phyloP scores from a whole-genome alignment of 2,329 filamentous ascomycete species.

The Penicillium aurantiogriseum region DNA sequence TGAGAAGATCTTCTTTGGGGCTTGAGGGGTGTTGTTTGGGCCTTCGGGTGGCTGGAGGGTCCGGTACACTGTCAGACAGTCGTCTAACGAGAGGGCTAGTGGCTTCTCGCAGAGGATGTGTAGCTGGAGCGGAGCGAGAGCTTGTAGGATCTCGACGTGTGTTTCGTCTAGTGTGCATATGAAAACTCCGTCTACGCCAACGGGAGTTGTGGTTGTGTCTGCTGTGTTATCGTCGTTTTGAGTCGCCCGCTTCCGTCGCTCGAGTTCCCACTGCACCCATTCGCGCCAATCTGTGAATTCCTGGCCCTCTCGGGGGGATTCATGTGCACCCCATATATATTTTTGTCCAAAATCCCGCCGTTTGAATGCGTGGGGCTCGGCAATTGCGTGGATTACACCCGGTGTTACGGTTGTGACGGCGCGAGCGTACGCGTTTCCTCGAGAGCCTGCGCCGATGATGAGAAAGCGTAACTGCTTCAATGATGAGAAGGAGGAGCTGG shows the following conservation, averaged over 20 bases:
- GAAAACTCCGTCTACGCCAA: slow-evolving; percentile 64
- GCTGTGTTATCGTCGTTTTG: slow-evolving; percentile 28
- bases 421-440: slow-evolving; percentile 71
- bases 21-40: slow-evolving; percentile 19
- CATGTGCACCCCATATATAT: slow-evolving; percentile 66
- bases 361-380: slow-evolving; percentile 78
- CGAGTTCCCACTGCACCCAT: slow-evolving; percentile 70
- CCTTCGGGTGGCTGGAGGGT: slow-evolving; percentile 29
- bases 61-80: slow-evolving; percentile 70
- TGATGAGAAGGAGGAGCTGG: background rate
- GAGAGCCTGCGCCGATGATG: slow-evolving; percentile 78
- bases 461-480: slow-evolving; percentile 60
- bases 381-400: slow-evolving; percentile 72
- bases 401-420: slow-evolving; percentile 64
- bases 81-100: slow-evolving; percentile 72
- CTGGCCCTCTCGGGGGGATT: slow-evolving; percentile 57
- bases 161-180: slow-evolving; percentile 82
- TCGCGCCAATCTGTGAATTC: slow-evolving; percentile 72
- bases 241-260: slow-evolving; percentile 54
- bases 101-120: slow-evolving; percentile 97
- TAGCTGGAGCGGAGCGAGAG: slow-evolving; percentile 65
- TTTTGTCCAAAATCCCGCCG: slow-evolving; percentile 66
- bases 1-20: slow-evolving; percentile 64
- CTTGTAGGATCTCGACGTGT: slow-evolving; percentile 77
- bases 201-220: slow-evolving; percentile 38